Base-by-base conservation (phyloP, 1,284 basidiomycete species). In the Marasmius fiardii region DNA sequence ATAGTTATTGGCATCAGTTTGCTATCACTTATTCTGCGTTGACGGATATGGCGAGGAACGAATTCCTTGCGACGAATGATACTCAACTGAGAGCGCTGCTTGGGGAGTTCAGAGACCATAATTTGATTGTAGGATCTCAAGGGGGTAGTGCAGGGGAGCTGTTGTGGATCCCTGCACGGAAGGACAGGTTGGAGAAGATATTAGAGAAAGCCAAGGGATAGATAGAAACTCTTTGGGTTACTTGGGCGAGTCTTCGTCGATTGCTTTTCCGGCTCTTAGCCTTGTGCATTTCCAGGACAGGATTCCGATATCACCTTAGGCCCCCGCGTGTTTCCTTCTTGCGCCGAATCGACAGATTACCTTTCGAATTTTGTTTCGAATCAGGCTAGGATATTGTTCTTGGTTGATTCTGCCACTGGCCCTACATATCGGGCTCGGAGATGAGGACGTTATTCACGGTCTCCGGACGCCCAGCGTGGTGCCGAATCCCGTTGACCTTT, bases 41-140 rank as follows among this genome's bases (percentile, higher is more conserved):
- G 23, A 90, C 90, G 68, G 79, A 75, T 53, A 68, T 78, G 5
- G 88, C 88, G 12, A 73, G 88, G 49, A 89, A 92, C 54, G 80
- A 89, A 44, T 95, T 97, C 64, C 83, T 96, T 52, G 93, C 93
- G 5, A 87, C 89, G 47, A 93, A 86, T 67, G 92, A 95, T 63
- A 90, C 88, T 14, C 82, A 93, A 43, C 76, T 95, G 66, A 80
- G 89, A 31, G 83, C 92, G 7, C 74, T 95, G 31, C 73, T 97
- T 51, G 86, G 86, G 23, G 95, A 98, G 71, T 97, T 95, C 69
- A 82, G 82, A 64, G 95, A 98, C 69, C 95, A 98, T 64, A 85
- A 85, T 1, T 68, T 97, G 63, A 84, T 97, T 14, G 75, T 91
- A 16, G 76, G 78, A 18, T 71, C 65, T 23, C 72, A 74, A 61